A percentile compares a stretch with the other conserved stretches of the same genome.
These are phyloP conservation scores for Hypseocharis bilobata DNA, from an alignment of 441 rosid species.

Conservation along the genomic window DNA sequence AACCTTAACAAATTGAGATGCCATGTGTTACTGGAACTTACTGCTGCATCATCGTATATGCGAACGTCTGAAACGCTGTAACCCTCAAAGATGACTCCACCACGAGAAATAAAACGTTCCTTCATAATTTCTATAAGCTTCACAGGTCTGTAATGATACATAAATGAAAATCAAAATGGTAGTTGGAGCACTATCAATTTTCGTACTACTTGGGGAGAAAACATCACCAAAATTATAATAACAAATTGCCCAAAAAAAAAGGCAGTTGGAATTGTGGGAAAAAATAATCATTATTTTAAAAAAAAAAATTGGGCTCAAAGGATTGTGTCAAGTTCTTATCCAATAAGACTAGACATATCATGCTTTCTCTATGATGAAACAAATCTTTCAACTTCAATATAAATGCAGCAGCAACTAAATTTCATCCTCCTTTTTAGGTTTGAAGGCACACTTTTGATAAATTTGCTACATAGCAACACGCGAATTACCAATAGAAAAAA, in stretches of 20 bases:
- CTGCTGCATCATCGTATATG: slow-evolving; percentile 55
- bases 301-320: not conserved
- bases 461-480: not conserved
- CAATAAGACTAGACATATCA: not conserved
- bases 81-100: slow-evolving; percentile 78
- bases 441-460: not conserved
- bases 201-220: not conserved
- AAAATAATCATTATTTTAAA: not conserved
- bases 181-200: not conserved
- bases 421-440: no score
- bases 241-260: no score
- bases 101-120: slow-evolving; percentile 60
- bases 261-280: not conserved
- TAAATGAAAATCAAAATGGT: slow-evolving; percentile 1
- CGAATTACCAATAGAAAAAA: not conserved
- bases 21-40: slow-evolving; percentile 30
- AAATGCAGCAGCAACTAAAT: not conserved
- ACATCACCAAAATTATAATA: no score
- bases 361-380: not conserved
- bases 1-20: not conserved
- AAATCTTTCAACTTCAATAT: not conserved
- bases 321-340: not conserved
- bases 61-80: slow-evolving; percentile 53
- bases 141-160: slow-evolving; percentile 51
- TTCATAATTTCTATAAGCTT: slow-evolving; percentile 76